phyloP scores from a whole-genome alignment of 495 filamentous ascomycete species.

The Entonaema liquescens region DNA sequence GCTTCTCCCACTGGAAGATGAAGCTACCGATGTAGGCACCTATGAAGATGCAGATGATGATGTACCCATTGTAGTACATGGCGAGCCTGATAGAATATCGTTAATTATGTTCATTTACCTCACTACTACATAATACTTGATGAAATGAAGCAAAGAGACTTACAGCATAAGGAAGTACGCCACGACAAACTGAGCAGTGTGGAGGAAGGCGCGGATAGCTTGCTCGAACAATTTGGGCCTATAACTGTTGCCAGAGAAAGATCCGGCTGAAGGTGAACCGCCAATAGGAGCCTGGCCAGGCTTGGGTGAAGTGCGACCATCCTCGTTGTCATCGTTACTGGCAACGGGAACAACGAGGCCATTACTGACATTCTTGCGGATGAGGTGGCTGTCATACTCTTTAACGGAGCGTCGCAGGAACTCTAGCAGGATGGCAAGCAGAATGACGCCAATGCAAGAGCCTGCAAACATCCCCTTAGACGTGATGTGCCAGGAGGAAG shows the following conservation, averaged over 20 bases:
- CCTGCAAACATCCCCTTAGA: conserved; percentile 70
- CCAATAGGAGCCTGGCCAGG: not conserved
- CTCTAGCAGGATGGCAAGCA: conserved; percentile 70
- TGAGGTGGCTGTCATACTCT: conserved; percentile 68
- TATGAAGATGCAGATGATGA: conserved; percentile 69
- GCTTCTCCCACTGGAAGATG: conserved; percentile 66
- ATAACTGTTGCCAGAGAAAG: conserved; percentile 51
- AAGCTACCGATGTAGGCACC: conserved; percentile 69
- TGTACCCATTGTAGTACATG: conserved; percentile 73
- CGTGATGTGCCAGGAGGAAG: conserved; percentile 69
- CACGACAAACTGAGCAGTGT: conserved; percentile 72
- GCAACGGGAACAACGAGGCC: not conserved
- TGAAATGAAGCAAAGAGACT: not conserved
- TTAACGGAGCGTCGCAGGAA: conserved; percentile 65
- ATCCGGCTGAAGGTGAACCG: conserved; percentile 48
- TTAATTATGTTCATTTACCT: not conserved
- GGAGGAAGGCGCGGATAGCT: conserved; percentile 65
- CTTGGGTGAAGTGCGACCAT: conserved; percentile 7
- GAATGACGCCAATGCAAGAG: conserved; percentile 73
- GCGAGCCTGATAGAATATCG: conserved; percentile 62
- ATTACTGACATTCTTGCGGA: conserved; percentile 51
- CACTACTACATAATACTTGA: too few relatives aligned
- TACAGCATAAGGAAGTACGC: conserved; percentile 76
- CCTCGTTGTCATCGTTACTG: conserved; percentile 11
- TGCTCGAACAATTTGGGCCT: conserved; percentile 46